phyloP scores from a whole-genome alignment of 1,284 basidiomycete species.

The Cystobasidium sp. region DNA sequence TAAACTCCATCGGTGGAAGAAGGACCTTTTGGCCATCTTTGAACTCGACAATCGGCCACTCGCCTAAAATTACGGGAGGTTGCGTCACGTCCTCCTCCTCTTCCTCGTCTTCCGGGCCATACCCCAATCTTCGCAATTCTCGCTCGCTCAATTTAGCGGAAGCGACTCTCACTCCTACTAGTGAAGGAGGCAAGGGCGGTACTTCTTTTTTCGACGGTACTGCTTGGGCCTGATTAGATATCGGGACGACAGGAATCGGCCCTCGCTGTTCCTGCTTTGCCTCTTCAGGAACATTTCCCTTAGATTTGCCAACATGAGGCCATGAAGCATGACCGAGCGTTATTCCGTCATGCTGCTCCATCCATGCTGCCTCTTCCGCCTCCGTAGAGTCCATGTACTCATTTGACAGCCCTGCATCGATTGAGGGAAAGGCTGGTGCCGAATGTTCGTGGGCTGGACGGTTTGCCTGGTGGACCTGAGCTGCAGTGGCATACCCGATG shows the following conservation, averaged over 20 bases:
- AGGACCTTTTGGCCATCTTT: slow-evolving; percentile 24
- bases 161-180: slow-evolving; percentile 12
- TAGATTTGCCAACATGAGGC: too few relatives aligned
- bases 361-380: not conserved
- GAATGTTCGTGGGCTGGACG: not conserved
- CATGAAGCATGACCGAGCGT: too few relatives aligned
- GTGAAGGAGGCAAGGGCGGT: slow-evolving; percentile 4
- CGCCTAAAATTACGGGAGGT: slow-evolving; percentile 1
- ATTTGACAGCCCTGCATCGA: not conserved
- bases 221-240: not conserved
- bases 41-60: slow-evolving; percentile 40
- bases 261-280: too few relatives aligned
- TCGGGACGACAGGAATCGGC: not conserved
- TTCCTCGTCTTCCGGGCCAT: not conserved
- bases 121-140: slow-evolving; percentile 11
- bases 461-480: not conserved
- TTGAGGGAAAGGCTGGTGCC: slow-evolving; percentile 4
- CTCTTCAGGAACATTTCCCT: too few relatives aligned
- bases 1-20: slow-evolving; percentile 37
- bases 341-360: not conserved
- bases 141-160: slow-evolving; percentile 20
- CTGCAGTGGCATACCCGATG: slow-evolving; percentile 60
- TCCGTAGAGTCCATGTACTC: not conserved
- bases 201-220: not conserved
- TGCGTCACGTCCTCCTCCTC: slow-evolving; percentile 14